These are phyloP conservation scores for Rhynchospora pubera DNA, from an alignment of 176 grass and related monocot genomes.

Conservation along the genomic window DNA sequence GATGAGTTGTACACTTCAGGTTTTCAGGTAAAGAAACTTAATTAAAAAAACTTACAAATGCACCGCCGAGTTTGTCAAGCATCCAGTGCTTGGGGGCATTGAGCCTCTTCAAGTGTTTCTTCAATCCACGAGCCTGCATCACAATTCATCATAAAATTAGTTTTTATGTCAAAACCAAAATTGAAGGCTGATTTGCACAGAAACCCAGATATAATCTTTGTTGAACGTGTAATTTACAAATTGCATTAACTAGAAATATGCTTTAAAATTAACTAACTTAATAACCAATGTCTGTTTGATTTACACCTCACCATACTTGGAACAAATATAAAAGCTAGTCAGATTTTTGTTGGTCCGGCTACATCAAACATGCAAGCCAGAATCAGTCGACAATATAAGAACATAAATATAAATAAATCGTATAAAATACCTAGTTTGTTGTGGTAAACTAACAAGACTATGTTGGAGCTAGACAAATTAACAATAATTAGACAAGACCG, in stretches of 20 bases:
- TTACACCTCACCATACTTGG: too few species aligned
- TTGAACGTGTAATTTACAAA: not conserved
- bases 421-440: not conserved
- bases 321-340: too few species aligned
- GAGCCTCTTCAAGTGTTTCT: slow-evolving; percentile 16
- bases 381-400: too few species aligned
- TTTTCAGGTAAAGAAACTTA: not conserved
- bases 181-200: not conserved
- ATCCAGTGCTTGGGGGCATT: slow-evolving; percentile 25
- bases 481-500: too few species aligned
- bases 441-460: not conserved
- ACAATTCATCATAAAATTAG: not conserved
- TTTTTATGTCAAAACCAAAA: not conserved
- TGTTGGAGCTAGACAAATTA: too few species aligned
- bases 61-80: slow-evolving; percentile 15
- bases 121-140: slow-evolving; percentile 15
- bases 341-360: too few species aligned
- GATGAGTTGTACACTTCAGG: not conserved
- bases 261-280: too few species aligned
- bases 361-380: too few species aligned
- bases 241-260: not conserved
- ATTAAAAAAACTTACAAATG: not conserved
- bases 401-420: too few species aligned
- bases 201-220: too few species aligned
- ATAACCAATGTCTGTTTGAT: too few species aligned